Conservation (phyloP, 2,329 filamentous ascomycete species). For the Stemphylium beticola region DNA sequence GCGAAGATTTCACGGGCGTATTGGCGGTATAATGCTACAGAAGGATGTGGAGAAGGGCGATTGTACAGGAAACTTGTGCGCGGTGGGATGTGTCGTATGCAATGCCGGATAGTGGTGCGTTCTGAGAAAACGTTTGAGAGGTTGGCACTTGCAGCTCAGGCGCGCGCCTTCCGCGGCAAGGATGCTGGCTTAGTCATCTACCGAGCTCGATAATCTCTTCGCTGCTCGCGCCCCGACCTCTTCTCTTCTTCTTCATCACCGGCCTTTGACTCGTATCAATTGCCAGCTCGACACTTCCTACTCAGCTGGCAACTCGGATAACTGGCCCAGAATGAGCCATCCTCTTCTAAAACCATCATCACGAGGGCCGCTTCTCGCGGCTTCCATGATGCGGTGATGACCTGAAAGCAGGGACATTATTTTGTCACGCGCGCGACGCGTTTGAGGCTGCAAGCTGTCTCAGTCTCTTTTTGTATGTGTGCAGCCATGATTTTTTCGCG, state of each 20-base stretch:
- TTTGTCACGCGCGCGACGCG: slow-evolving; percentile 38
- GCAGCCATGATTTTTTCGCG: slow-evolving; percentile 17
- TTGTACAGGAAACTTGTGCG: slow-evolving; percentile 12
- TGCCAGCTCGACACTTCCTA: slow-evolving; percentile 63
- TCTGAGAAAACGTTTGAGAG: slow-evolving; percentile 39
- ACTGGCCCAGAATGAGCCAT: slow-evolving; percentile 71
- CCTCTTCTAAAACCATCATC: slow-evolving; percentile 84
- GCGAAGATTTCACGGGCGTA: slow-evolving; percentile 5
- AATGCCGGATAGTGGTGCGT: slow-evolving; percentile 27
- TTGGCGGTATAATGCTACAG: slow-evolving; percentile 8
- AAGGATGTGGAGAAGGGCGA: slow-evolving; percentile 4
- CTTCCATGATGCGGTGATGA: slow-evolving; percentile 72
- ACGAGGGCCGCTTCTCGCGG: slow-evolving; percentile 68
- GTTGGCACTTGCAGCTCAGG: slow-evolving; percentile 29
- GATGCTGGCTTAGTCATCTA: slow-evolving; percentile 20
- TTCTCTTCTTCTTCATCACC: slow-evolving; percentile 47
- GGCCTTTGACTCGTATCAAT: slow-evolving; percentile 79
- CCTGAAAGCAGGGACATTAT: slow-evolving; percentile 68
- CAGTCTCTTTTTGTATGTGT: slow-evolving; percentile 25
- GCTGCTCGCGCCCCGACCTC: slow-evolving; percentile 17
- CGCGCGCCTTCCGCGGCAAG: slow-evolving; percentile 29
- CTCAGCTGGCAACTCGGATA: slow-evolving; percentile 73
- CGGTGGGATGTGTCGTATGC: slow-evolving; percentile 27
- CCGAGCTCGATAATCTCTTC: slow-evolving; percentile 28
- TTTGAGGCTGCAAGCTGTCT: slow-evolving; percentile 18